These are phyloP conservation scores for Silybum marianum DNA, from an alignment of 129 eudicot genomes.

Conservation along the genomic window DNA sequence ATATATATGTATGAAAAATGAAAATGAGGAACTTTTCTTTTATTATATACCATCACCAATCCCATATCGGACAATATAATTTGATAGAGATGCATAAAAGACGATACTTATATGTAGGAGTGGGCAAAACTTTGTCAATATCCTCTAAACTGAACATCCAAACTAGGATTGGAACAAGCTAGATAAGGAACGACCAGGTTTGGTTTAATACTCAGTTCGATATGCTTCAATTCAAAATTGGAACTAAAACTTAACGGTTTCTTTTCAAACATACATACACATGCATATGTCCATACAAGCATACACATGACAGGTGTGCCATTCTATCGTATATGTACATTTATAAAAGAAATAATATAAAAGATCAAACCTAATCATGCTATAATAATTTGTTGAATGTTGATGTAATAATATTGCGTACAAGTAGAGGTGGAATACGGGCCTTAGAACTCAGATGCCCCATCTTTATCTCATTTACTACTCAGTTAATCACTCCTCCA, in stretches of 20 bases:
- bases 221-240: neutral
- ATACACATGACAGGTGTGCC: neutral
- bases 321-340: neutral
- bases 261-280: neutral
- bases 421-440: no score
- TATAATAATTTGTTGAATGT: neutral
- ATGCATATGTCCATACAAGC: neutral
- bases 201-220: neutral
- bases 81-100: neutral
- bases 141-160: neutral
- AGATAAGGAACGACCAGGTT: neutral
- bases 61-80: neutral
- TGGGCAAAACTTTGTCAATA: neutral
- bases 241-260: neutral
- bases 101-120: neutral
- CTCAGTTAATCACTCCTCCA: neutral
- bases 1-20: no score
- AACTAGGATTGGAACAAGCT: neutral
- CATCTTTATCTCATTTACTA: neutral
- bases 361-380: neutral
- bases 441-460: no score
- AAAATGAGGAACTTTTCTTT: no score
- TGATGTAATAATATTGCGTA: neutral
- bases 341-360: neutral
- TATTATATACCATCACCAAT: neutral